Conservation (phyloP, 768 basidiomycete species). For the Hydnomerulius pinastri region DNA sequence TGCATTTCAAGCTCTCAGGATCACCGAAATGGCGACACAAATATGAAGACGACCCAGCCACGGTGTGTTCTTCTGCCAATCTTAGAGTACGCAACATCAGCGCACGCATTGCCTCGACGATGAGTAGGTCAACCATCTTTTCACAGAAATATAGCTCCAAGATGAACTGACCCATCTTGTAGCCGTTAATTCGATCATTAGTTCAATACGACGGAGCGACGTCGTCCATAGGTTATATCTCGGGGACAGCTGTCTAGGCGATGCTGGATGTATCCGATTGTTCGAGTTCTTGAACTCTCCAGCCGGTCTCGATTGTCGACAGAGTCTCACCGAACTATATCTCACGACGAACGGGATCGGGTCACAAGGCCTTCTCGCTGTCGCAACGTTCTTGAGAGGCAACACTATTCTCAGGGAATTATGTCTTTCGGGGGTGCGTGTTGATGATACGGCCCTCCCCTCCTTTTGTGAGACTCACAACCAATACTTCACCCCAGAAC, state of each 20-base stretch:
- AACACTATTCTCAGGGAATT: constrained; percentile 50
- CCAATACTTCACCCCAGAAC: too few species aligned
- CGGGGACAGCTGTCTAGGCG: constrained; percentile 56
- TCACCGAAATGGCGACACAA: constrained; percentile 6
- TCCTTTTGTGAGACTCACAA: too few species aligned
- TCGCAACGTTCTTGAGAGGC: constrained; percentile 49
- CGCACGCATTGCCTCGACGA: constrained; percentile 10
- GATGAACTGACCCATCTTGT: background rate
- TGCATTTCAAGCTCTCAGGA: constrained; percentile 10
- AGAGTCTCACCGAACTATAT: constrained; percentile 51
- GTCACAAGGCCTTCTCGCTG: constrained; percentile 53
- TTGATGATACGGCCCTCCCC: background rate
- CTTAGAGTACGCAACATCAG: constrained; percentile 9
- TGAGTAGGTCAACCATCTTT: constrained; percentile 4
- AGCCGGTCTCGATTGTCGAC: constrained; percentile 42
- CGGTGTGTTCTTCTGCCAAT: constrained; percentile 10
- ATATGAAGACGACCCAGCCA: constrained; percentile 14
- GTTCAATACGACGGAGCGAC: constrained; percentile 45
- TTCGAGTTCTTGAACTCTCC: constrained; percentile 56
- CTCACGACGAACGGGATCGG: constrained; percentile 61
- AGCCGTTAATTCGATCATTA: constrained; percentile 57
- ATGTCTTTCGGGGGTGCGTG: constrained; percentile 59
- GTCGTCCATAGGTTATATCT: constrained; percentile 54
- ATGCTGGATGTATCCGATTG: constrained; percentile 56
- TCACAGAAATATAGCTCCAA: background rate